phyloP scores from a whole-genome alignment of 2,329 filamentous ascomycete species.

The Thermothelomyces thermophilus region DNA sequence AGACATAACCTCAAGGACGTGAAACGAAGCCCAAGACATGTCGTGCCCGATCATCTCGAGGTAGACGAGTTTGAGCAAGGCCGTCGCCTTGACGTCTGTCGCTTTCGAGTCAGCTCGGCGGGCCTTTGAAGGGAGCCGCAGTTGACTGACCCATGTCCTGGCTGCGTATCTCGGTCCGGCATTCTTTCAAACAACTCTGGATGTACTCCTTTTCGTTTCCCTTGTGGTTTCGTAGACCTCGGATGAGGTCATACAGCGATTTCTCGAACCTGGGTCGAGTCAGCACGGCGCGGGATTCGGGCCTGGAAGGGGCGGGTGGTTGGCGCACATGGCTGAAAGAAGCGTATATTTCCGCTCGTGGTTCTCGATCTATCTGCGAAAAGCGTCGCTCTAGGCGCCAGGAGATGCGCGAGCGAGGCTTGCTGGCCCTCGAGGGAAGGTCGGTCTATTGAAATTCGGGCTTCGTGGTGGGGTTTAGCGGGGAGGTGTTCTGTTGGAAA shows the following conservation, averaged over 20 bases:
- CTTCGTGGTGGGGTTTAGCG: conserved; percentile 15
- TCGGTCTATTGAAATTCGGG: not conserved
- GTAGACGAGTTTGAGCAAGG: conserved; percentile 91
- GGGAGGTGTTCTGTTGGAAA: conserved; percentile 8
- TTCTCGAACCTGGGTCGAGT: conserved; percentile 83
- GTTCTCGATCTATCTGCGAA: not conserved
- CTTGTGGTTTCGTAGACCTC: conserved; percentile 91
- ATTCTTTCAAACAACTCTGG: conserved; percentile 88
- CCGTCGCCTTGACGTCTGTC: conserved; percentile 88
- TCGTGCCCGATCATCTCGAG: conserved; percentile 99
- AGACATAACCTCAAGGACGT: conserved; percentile 98
- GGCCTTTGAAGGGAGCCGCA: not conserved
- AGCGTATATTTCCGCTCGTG: not conserved
- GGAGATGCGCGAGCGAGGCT: not conserved
- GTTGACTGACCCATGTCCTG: conserved; percentile 75
- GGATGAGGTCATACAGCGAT: conserved; percentile 96
- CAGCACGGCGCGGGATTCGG: conserved; percentile 17
- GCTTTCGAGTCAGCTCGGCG: conserved; percentile 20
- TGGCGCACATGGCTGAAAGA: conserved; percentile 24
- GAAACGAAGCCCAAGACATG: conserved; percentile 99
- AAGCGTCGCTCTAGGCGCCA: not conserved
- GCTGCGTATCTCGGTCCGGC: conserved; percentile 81
- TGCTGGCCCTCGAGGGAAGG: not conserved
- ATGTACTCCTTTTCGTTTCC: conserved; percentile 94
- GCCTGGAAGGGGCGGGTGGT: not conserved